Base-by-base conservation (phyloP, 140 eudicot species). In the Bidens hawaiensis region DNA sequence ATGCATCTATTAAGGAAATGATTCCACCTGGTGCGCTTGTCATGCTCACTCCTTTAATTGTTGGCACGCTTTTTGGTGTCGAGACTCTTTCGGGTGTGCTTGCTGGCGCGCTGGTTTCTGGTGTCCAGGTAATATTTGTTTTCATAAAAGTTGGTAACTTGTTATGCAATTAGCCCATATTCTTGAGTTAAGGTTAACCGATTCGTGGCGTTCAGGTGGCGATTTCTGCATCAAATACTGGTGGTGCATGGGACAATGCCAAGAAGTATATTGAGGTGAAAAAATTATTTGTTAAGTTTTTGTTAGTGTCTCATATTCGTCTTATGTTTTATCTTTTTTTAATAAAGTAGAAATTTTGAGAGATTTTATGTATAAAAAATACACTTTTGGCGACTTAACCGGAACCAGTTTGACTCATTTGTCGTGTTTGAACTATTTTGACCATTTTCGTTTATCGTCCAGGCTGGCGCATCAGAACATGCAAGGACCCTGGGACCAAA, bases 181-280 rank as follows among this genome's bases (percentile, higher is more conserved):
- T 19, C 27, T 18, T 18, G 0, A 46, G 23, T 24, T n/a, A 13
- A 18, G 11, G 21, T 65, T 53, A 0, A 18, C 16, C 1, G 15
- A 9, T 46, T 14, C 28, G 6, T 40, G 60, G 42, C 46, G 57
- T 69, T 3, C 79, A 88, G 96, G 84, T 88, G 12, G 96, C 96
- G 27, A 88, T 88, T 45, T 88, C 96, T 70, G 96, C 96, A 27
- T 88, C 96, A 11, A 88, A 88, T 77, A 88, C 96, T 0, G 96
- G 96, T 60, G 96, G 96, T 72, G 96, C 96, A 0, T 88, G 96
- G 96, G 96, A 88, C 65, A 88, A 88, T 65, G 96, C 96, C 14
- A 88, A 88, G 83, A 88, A 88, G 79, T 88, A 88, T 31, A 88
- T 88, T 25, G 96, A 88, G 87, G 96, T 87, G 63, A n/a, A n/a